A percentile compares a stretch with the other conserved stretches of the same genome.
Conservation (phyloP, 257 asterid genomes). For the Solanum chiquidenum region DNA sequence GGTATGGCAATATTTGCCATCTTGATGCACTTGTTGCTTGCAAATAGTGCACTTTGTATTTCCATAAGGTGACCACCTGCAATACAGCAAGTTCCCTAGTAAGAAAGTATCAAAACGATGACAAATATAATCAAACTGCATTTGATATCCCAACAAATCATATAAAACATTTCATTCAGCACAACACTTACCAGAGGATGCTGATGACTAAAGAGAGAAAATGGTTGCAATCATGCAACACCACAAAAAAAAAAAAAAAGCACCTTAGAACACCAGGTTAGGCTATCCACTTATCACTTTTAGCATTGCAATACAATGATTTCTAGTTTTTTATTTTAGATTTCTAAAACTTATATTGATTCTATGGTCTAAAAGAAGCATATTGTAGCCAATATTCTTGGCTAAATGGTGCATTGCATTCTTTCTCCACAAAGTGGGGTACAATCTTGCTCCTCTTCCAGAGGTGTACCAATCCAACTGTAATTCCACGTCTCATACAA, state of each 20-base stretch:
- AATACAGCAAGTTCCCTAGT: background rate
- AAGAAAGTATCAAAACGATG: background rate
- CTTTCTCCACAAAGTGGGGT: background rate
- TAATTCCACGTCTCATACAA: background rate
- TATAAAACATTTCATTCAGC: background rate
- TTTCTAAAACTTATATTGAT: background rate
- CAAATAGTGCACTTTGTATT: slow-evolving; percentile 71
- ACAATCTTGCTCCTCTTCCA: background rate
- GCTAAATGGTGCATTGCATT: background rate
- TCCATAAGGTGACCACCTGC: slow-evolving; percentile 95
- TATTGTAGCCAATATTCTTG: background rate
- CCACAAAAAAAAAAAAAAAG: background rate
- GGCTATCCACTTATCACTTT: background rate
- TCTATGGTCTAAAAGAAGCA: background rate
- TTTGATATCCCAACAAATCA: background rate
- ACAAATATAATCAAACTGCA: background rate
- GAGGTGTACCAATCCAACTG: background rate
- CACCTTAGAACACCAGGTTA: background rate
- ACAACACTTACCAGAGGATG: background rate
- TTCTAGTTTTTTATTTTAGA: background rate
- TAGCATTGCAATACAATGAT: background rate
- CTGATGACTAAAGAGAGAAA: background rate
- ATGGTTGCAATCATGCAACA: background rate
- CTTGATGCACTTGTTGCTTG: slow-evolving; percentile 99
- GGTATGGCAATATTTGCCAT: slow-evolving; percentile 92